These are phyloP conservation scores for Blakeslea trispora DNA, from an alignment of 371 early-diverging fungal species.

Conservation along the genomic window DNA sequence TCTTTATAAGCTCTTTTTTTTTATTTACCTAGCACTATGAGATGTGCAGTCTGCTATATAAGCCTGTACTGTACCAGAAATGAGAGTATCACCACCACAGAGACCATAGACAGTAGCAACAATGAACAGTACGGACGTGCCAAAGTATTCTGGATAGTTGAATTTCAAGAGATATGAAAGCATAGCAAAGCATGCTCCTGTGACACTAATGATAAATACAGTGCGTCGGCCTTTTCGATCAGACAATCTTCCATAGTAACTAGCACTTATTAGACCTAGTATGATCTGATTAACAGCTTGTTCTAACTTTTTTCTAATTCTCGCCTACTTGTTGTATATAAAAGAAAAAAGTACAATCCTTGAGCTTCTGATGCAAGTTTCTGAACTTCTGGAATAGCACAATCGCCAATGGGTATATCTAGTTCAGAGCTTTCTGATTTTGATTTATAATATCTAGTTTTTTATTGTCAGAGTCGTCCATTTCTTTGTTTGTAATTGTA, in stretches of 20 bases:
- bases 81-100: conserved; percentile 35
- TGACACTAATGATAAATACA: conserved; percentile 23
- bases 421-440: not conserved
- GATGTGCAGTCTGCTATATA: conserved; percentile 50
- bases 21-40: conserved; percentile 26
- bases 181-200: conserved; percentile 29
- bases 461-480: not conserved
- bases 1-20: not conserved
- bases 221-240: conserved; percentile 40
- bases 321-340: conserved; percentile 29
- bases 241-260: conserved; percentile 44
- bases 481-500: too few relatives aligned
- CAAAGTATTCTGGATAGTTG: conserved; percentile 28
- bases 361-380: conserved; percentile 33
- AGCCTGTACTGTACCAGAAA: conserved; percentile 37
- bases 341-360: conserved; percentile 33
- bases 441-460: conserved; percentile 31
- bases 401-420: conserved; percentile 33
- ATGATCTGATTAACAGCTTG: too few relatives aligned
- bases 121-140: conserved; percentile 33
- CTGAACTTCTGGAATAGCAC: conserved; percentile 50
- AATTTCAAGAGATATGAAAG: conserved; percentile 24
- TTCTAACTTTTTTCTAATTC: too few relatives aligned
- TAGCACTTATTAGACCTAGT: conserved; percentile 37
- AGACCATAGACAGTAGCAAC: conserved; percentile 40